phyloP scores from a whole-genome alignment of 805 yeast species.

The Helenozyma rhizophorensis region DNA sequence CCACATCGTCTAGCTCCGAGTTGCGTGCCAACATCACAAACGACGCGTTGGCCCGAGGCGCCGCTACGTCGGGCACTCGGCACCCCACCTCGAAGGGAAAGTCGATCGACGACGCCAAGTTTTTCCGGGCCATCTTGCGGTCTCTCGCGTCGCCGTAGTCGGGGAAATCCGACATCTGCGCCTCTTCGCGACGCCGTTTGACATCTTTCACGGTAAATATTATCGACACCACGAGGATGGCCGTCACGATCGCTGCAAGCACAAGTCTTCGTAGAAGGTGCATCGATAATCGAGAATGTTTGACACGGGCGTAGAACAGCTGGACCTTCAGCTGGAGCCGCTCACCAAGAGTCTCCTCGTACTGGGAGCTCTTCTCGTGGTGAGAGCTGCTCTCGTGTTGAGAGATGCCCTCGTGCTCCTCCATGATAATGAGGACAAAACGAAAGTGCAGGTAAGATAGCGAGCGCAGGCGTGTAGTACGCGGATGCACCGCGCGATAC shows the following conservation, averaged over 20 bases:
- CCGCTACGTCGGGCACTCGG: slow-evolving; percentile 34
- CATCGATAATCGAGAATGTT: slow-evolving; percentile 1
- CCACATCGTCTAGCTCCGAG: slow-evolving; percentile 71
- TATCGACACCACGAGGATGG: neutral
- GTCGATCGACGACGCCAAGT: slow-evolving; percentile 20
- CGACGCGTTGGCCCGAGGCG: slow-evolving; percentile 70
- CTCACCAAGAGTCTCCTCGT: too few species aligned
- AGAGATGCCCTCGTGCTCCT: too few species aligned
- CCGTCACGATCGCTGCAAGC: slow-evolving; percentile 1
- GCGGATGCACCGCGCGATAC: too few species aligned
- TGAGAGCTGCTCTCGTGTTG: too few species aligned
- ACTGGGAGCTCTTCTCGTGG: too few species aligned
- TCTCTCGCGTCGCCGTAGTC: slow-evolving; percentile 7
- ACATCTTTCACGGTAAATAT: slow-evolving; percentile 1
- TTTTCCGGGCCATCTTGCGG: slow-evolving; percentile 11
- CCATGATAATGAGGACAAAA: too few species aligned
- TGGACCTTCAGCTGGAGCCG: too few species aligned
- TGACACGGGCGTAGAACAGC: slow-evolving; percentile 3
- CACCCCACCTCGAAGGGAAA: slow-evolving; percentile 56
- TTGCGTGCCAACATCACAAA: slow-evolving; percentile 82
- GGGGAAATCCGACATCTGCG: slow-evolving; percentile 5
- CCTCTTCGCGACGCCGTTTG: neutral
- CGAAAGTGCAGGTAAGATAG: too few species aligned
- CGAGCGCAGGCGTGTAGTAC: too few species aligned
- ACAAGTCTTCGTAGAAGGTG: slow-evolving; percentile 5